Conservation (phyloP, 768 basidiomycete species). For the Xerocomellus dryophilus region DNA sequence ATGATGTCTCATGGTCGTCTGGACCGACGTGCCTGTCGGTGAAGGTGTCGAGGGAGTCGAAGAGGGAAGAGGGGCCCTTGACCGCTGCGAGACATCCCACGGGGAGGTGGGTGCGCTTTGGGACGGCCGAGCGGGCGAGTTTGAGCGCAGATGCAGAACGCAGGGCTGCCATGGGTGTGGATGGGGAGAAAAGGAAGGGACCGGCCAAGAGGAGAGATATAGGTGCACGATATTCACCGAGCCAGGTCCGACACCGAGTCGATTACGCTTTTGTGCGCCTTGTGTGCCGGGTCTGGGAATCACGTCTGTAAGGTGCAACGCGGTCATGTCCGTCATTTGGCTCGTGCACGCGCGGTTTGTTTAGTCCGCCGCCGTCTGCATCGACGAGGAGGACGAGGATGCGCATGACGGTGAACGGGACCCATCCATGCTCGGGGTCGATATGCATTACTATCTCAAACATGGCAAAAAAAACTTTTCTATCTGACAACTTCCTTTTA, state of each 20-base stretch:
- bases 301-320: conserved; percentile 2
- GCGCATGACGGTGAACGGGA: background rate
- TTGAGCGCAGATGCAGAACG: conserved; percentile 26
- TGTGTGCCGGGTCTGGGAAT: conserved; percentile 16
- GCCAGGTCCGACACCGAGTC: conserved; percentile 40
- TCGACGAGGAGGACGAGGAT: conserved; percentile 4
- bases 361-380: background rate
- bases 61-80: conserved; percentile 60
- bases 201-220: conserved; percentile 22
- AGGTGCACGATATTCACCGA: conserved; percentile 34
- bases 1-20: conserved; percentile 69
- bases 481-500: conserved; percentile 10
- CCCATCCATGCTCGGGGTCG: conserved; percentile 28
- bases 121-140: conserved; percentile 14
- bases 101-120: conserved; percentile 18
- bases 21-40: conserved; percentile 91
- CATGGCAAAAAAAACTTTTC: conserved; percentile 20
- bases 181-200: conserved; percentile 17
- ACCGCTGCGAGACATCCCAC: conserved; percentile 56
- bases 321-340: conserved; percentile 1
- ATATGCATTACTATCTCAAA: background rate
- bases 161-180: conserved; percentile 29
- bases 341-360: background rate
- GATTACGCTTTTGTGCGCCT: conserved; percentile 30
- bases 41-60: conserved; percentile 88